phyloP scores from a whole-genome alignment of 192 early-diverging fungal species.

The Lunasporangiospora selenospora region DNA sequence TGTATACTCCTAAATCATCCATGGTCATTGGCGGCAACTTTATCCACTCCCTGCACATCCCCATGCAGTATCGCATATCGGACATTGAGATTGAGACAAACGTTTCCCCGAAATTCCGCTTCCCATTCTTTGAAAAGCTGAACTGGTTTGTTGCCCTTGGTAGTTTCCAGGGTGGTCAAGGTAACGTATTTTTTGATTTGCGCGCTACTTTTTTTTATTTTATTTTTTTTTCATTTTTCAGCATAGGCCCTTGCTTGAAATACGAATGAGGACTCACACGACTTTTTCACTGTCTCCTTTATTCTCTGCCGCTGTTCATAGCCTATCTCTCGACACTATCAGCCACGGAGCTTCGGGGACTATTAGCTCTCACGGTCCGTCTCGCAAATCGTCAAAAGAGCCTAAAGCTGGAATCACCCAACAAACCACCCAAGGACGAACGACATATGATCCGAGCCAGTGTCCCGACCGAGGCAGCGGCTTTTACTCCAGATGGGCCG shows the following conservation, averaged over 20 bases:
- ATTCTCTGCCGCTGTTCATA: too few relatives aligned
- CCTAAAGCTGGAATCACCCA: slow-evolving; percentile 14
- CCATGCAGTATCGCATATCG: slow-evolving; percentile 72
- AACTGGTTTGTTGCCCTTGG: slow-evolving; percentile 82
- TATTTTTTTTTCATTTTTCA: neutral
- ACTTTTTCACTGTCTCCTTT: too few relatives aligned
- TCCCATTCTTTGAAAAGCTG: slow-evolving; percentile 85
- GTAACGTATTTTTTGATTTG: slow-evolving; percentile 24
- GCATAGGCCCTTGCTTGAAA: too few relatives aligned
- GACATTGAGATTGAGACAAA: slow-evolving; percentile 81
- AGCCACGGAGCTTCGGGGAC: slow-evolving; percentile 8
- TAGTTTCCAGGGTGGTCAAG: slow-evolving; percentile 59
- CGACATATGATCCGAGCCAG: slow-evolving; percentile 30
- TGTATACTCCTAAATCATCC: slow-evolving; percentile 85
- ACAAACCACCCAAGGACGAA: slow-evolving; percentile 18
- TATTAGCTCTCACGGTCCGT: slow-evolving; percentile 22
- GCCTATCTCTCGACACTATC: slow-evolving; percentile 19
- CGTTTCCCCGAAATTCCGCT: slow-evolving; percentile 84
- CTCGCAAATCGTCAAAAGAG: slow-evolving; percentile 21
- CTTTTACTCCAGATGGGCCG: neutral
- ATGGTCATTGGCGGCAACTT: slow-evolving; percentile 97
- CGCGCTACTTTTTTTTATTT: neutral
- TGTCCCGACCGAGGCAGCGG: slow-evolving; percentile 11
- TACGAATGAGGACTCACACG: too few relatives aligned
- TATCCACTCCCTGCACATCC: slow-evolving; percentile 79